Evolutionary conservation across 2,329 filamentous ascomycete species (phyloP).

Genomic region (Botrytis galanthina): DNA sequence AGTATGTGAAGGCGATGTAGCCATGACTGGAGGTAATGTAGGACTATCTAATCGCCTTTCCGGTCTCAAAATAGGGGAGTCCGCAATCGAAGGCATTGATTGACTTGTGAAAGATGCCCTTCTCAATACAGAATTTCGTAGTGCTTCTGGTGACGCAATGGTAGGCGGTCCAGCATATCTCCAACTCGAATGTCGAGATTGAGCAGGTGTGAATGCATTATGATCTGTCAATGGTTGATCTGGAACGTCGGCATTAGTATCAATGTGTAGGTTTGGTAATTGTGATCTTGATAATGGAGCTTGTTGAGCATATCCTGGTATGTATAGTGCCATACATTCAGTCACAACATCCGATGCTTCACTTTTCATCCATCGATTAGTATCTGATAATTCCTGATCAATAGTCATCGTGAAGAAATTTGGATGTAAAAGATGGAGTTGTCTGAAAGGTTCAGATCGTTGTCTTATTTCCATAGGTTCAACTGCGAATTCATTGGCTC

Average conservation of each 20-base stretch:
- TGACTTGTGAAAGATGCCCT: slow-evolving; percentile 52
- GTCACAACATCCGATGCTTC: slow-evolving; percentile 78
- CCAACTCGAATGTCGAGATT: slow-evolving; percentile 47
- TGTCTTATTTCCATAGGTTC: slow-evolving; percentile 75
- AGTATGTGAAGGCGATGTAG: slow-evolving; percentile 49
- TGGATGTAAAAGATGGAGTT: slow-evolving; percentile 73
- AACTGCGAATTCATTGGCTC: slow-evolving; percentile 72
- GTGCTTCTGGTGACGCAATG: slow-evolving; percentile 42
- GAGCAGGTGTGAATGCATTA: slow-evolving; percentile 29
- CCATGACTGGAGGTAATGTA: slow-evolving; percentile 54
- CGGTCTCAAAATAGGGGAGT: slow-evolving; percentile 40
- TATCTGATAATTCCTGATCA: slow-evolving; percentile 75
- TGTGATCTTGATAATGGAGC: slow-evolving; percentile 24
- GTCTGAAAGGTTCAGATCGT: slow-evolving; percentile 71
- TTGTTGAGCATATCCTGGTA: slow-evolving; percentile 30
- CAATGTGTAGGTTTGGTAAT: slow-evolving; percentile 19
- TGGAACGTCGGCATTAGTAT: slow-evolving; percentile 34
- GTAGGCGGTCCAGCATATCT: slow-evolving; percentile 52
- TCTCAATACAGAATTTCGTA: slow-evolving; percentile 42
- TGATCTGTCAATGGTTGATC: slow-evolving; percentile 33
- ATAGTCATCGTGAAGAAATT: slow-evolving; percentile 79
- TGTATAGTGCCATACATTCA: slow-evolving; percentile 71
- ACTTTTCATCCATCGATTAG: slow-evolving; percentile 74
- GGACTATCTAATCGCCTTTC: slow-evolving; percentile 54
- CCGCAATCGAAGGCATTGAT: slow-evolving; percentile 45